Base-by-base conservation (phyloP, 2,329 filamentous ascomycete species). In the Pezicula radicicola region DNA sequence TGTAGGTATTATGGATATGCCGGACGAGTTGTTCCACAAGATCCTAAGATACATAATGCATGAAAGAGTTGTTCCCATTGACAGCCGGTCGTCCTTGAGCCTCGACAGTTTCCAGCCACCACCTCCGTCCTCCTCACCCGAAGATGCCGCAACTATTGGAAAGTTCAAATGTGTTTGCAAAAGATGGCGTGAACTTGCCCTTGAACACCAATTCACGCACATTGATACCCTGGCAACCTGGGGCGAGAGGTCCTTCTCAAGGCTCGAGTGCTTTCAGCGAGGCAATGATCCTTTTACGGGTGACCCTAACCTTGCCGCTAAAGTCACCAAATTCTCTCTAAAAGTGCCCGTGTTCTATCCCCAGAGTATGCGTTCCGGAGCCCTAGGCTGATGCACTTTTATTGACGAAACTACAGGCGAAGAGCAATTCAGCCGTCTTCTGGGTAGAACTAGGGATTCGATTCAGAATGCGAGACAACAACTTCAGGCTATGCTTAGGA, bases 271-370 rank as follows among this genome's bases (percentile, higher is more conserved):
- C 42, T 73, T 33, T 33, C 30, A 33, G 4, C 30, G 30, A 33
- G 30, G 30, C 30, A 6, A 33, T 33, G 9, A 33, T 33, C 30
- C 30, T 33, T 33, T 81, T 55, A 73, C 77, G 37, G 67, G 66
- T 46, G 72, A 75, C 57, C 67, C 69, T 13, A 73, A 77, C 63
- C 70, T 81, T 19, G 75, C 77, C 16, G 65, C 69, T 48, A 72
- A 78, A 63, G 79, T 82, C 53, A 79, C 76, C 63, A 80, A 81
- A 60, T 81, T 83, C 66, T 79, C 76, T 56, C 83, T 83, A 63
- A 73, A 82, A 65, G 75, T 83, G 48, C 79, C 79, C 3, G 80
- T 76, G 61, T 81, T 82, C 62, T 82, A 81, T 66, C 72, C 73
- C 52, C 70, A 77, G 70, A 76, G 78, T 80, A 64, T 61, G 40